Evolutionary conservation across 495 filamentous ascomycete genomes (phyloP).

Genomic region (Xylaria curta): DNA sequence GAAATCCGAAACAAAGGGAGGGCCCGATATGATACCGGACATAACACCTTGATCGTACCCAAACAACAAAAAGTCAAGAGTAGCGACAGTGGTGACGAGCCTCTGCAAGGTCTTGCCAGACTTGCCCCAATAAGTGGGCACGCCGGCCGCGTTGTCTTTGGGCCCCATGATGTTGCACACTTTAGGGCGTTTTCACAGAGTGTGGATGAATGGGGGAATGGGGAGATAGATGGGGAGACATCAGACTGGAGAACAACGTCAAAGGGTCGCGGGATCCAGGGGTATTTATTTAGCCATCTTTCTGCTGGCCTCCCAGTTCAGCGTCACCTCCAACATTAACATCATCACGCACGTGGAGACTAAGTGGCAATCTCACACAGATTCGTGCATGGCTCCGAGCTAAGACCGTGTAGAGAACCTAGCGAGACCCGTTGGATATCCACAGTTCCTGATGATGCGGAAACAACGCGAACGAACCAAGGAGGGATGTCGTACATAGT

Average conservation of each 20-base stretch:
- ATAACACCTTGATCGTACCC: slow-evolving; percentile 58
- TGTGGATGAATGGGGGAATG: slow-evolving; percentile 13
- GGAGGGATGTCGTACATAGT: neutral
- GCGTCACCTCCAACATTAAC: neutral
- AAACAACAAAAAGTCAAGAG: slow-evolving; percentile 48
- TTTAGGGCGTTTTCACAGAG: neutral
- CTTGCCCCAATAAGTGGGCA: slow-evolving; percentile 53
- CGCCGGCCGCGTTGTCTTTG: slow-evolving; percentile 13
- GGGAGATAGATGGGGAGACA: slow-evolving; percentile 6
- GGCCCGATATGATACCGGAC: slow-evolving; percentile 50
- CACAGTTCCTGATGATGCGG: slow-evolving; percentile 16
- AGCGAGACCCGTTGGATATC: slow-evolving; percentile 10
- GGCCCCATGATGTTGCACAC: slow-evolving; percentile 17
- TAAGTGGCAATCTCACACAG: slow-evolving; percentile 7
- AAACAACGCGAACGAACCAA: neutral
- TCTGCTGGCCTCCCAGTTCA: neutral
- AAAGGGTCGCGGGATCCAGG: neutral
- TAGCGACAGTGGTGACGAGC: slow-evolving; percentile 66
- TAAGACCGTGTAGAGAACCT: slow-evolving; percentile 8
- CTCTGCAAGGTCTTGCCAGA: slow-evolving; percentile 58
- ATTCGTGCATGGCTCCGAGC: slow-evolving; percentile 15
- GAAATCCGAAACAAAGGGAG: slow-evolving; percentile 46
- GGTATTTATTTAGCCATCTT: slow-evolving; percentile 11
- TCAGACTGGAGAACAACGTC: neutral
- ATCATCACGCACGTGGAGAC: slow-evolving; percentile 18